Evolutionary conservation across 257 asterid species (phyloP), one percentile per base, ranked within the genome.

Genomic region (Ajuga chamaepitys): DNA sequence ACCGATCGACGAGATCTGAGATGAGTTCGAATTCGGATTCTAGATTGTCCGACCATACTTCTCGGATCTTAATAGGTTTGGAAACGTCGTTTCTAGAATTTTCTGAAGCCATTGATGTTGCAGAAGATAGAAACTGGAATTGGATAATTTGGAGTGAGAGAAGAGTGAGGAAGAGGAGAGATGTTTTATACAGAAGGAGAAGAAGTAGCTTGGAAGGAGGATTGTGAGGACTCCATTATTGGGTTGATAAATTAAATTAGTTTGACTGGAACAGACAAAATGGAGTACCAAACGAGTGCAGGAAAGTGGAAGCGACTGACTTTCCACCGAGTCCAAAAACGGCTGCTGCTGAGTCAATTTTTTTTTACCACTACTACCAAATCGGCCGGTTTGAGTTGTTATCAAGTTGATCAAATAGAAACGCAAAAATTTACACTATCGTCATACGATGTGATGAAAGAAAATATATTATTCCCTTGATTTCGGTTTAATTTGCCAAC

Each of bases 31-130:
- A 77, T 44, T 83, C 88, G 22, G 75, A 66, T 22, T 71, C 81
- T 11, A 83, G 74, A 26, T 83, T 83, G 25, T 70, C 16, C 2
- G 82, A 53, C 88, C 88, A 83, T 21, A 83, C 88, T 63, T 75
- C 76, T 11, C 88, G 76, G 65, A 81, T 67, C 48, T 20, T 55
- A 13, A 80, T 70, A 3, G 80, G 68, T 28, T 76, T 73, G 9
- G 2, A 2, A 10, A 37, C 53, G 5, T 26, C 56, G 28, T 2
- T 4, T 12, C 37, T 68, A 2, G 22, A 46, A 56, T 26, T 14
- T 10, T 67, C 54, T 14, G 70, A 58, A 35, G 52, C 40, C 82
- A 77, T 77, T 3, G 8, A 30, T 30, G 35, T 66, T 28, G 72
- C 14, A 50, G 51, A 37, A 7, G n/a, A 7, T 16, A 1, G 62